Evolutionary conservation across 306 rosid genomes (phyloP).

Genomic region (Phaseolus lunatus): DNA sequence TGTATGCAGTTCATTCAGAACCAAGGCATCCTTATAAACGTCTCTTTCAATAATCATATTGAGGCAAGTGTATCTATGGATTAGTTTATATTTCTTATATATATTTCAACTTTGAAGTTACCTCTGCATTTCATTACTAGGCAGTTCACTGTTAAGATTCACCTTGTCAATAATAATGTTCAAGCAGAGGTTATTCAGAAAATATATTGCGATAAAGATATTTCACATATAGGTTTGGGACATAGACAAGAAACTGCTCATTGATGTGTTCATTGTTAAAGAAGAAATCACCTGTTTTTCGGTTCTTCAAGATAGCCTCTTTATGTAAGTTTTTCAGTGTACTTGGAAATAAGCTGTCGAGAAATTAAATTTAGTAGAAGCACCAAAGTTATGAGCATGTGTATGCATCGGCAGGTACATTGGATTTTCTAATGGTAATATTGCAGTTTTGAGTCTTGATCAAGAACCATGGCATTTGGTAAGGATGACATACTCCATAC

Average conservation of each 20-base stretch:
- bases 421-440: slow-evolving; percentile 79
- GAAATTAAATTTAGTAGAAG: slow-evolving; percentile 3
- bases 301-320: slow-evolving; percentile 61
- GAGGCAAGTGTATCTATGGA: slow-evolving; percentile 62
- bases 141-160: slow-evolving; percentile 20
- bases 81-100: slow-evolving; percentile 15
- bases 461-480: slow-evolving; percentile 59
- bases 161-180: not conserved
- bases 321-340: slow-evolving; percentile 65
- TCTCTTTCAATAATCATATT: slow-evolving; percentile 67
- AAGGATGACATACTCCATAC: slow-evolving; percentile 71
- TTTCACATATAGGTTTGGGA: slow-evolving; percentile 79
- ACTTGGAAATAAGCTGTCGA: slow-evolving; percentile 3
- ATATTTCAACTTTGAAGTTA: not conserved
- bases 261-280: slow-evolving; percentile 55
- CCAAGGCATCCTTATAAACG: slow-evolving; percentile 72
- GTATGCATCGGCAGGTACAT: slow-evolving; percentile 62
- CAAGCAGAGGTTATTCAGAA: too few species aligned
- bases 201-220: slow-evolving; percentile 24
- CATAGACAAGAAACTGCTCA: slow-evolving; percentile 64
- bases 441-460: slow-evolving; percentile 76
- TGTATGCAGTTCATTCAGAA: slow-evolving; percentile 73
- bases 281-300: slow-evolving; percentile 73
- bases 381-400: slow-evolving; percentile 17
- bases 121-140: slow-evolving; percentile 10